Conservation (phyloP, 768 basidiomycete species). For the Termitomyces sp. region DNA sequence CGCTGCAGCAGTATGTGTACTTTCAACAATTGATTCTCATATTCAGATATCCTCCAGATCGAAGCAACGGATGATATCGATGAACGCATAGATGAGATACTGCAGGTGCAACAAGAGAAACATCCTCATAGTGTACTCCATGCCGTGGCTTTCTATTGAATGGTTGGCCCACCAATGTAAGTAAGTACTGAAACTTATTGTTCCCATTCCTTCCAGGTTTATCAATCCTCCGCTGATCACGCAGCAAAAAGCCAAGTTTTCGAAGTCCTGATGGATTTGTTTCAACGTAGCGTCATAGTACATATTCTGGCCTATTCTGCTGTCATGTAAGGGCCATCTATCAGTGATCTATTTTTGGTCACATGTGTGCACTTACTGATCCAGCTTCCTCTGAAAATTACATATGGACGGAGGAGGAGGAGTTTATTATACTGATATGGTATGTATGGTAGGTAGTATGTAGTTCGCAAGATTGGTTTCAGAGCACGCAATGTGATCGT, state of each 20-base stretch:
- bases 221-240: background rate
- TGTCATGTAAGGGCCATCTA: no score
- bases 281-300: no score
- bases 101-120: conserved; percentile 80
- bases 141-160: conserved; percentile 86
- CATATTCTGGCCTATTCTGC: no score
- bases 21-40: conserved; percentile 3
- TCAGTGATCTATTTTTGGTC: no score
- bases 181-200: background rate
- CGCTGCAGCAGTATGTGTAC: conserved; percentile 74
- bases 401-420: no score
- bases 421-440: no score
- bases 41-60: conserved; percentile 50
- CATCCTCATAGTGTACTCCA: conserved; percentile 93
- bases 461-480: no score
- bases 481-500: conserved; percentile 44
- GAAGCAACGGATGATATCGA: conserved; percentile 86
- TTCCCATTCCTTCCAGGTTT: background rate
- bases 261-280: background rate
- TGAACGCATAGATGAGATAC: conserved; percentile 83
- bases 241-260: background rate
- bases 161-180: background rate
- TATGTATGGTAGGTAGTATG: no score
- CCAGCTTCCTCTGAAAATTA: no score
- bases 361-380: no score